phyloP scores from a whole-genome alignment of 2,329 filamentous ascomycete species.

The Fusarium metavorans region DNA sequence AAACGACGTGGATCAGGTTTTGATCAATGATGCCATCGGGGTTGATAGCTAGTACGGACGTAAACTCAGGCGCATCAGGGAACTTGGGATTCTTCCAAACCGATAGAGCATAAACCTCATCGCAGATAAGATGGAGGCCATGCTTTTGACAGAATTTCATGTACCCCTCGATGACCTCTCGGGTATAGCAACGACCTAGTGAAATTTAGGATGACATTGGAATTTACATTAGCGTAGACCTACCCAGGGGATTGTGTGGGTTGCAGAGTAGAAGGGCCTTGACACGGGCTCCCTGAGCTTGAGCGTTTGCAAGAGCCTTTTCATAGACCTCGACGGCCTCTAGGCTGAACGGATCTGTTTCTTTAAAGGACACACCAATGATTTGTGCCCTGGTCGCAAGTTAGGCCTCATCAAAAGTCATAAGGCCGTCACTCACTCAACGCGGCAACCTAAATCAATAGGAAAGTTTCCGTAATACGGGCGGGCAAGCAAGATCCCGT shows the following conservation, averaged over 20 bases:
- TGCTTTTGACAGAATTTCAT: not conserved
- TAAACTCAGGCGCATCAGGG: not conserved
- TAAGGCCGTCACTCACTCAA: not conserved
- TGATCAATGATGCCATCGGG: not conserved
- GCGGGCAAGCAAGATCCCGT: not conserved
- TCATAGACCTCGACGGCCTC: not conserved
- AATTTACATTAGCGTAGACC: not conserved
- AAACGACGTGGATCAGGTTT: not conserved
- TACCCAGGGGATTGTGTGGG: not conserved
- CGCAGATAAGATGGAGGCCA: not conserved
- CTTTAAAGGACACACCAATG: not conserved
- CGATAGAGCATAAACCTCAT: not conserved
- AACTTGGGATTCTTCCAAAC: not conserved
- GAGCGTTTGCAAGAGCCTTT: not conserved
- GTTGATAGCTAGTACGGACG: not conserved
- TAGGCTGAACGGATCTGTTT: not conserved
- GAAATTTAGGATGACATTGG: not conserved
- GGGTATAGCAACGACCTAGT: not conserved
- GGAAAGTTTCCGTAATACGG: not conserved
- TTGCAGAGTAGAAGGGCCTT: not conserved
- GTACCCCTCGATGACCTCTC: not conserved
- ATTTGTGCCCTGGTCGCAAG: not conserved
- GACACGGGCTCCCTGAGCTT: not conserved
- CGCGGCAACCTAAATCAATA: not conserved
- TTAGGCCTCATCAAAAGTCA: not conserved